Base-by-base conservation (phyloP, 257 asterid genomes). In the Solanum bulbocastanum region DNA sequence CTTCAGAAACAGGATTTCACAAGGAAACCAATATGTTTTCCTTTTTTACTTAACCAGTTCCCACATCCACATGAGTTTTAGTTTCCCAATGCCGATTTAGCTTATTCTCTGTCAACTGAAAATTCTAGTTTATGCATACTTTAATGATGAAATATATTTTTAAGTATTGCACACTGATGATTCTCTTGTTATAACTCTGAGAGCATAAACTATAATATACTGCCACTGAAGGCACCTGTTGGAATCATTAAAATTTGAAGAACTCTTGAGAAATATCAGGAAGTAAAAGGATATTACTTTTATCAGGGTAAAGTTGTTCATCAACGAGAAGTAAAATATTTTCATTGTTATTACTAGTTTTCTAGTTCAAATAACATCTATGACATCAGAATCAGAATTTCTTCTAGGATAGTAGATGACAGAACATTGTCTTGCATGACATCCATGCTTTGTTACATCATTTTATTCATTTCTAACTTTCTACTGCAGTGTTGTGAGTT, bases 371-470 rank as follows among this genome's bases (percentile, higher is more conserved):
- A 78, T 40, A 42, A 8, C 16, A 78, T 75, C 49, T 86, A 87
- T 56, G 44, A 42, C 18, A 65, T 84, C 82, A 44, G 49, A 84
- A 87, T 84, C 62, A 81, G 72, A 75, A 46, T 88, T 56, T 65
- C 81, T 89, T 83, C 81, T 73, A 86, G 84, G 36, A 78, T 78
- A 25, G 84, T 42, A n/a, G 36, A 76, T 42, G 79, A 84, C 87
- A 88, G 91, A 60, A 89, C 82, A 88, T 86, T 62, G 78, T 85
- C 87, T 87, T 87, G 88, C 83, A 60, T 85, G 84, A 90, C 92
- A 95, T 83, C 89, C 94, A n/a, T 25, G 62, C 84, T 78, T 42
- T 42, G 83, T 12, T 42, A 78, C 27, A 42, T 78, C 83, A 75
- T 39, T 76, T 76, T 69, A 27, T 76, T 40, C 36, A 76, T 12